Base-by-base conservation (phyloP, 2,329 filamentous ascomycete species). In the Ceratocystis albifundus region DNA sequence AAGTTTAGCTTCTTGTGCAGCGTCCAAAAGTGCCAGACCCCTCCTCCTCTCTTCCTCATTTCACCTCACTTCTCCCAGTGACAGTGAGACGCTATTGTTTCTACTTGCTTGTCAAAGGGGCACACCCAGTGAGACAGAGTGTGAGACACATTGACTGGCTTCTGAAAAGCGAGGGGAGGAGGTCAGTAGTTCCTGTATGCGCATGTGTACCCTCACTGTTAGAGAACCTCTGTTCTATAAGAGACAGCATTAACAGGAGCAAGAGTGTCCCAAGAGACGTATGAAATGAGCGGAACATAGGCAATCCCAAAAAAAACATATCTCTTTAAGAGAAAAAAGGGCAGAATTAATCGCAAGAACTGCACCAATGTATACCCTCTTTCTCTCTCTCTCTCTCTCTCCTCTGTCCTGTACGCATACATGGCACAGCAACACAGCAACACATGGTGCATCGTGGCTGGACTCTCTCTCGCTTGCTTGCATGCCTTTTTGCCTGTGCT, bases 391-490 rank as follows among this genome's bases (percentile, higher is more conserved):
- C 12, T 41, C 36, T 15, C 36, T 41, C 3, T 36, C 32, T 36
- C 8, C 36, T 41, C 3, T 36, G 8, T 36, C 8, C 36, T 41
- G 55, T 30, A 59, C 55, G 28, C 30, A 59, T 59, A 36, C 55
- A 59, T 30, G 30, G n/a, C 28, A 59, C 55, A 59, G 55, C 8
- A 59, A 17, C 55, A 59, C 55, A 32, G 30, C 15, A 59, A 59
- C 17, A 30, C 55, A 30, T 59, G 55, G 55, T 59, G 25, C 55
- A 36, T 59, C 55, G 55, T 59, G 55, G 55, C 55, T 59, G 55
- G 30, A n/a, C 55, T 32, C 25, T 59, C 46, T 50, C 55, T 59
- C 55, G 55, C 55, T 59, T 59, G 55, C 55, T 59, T 59, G 55
- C 55, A 59, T 59, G 55, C 25, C 28, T 36, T 30, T 6, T 59